Conservation (phyloP, 257 asterid species). For the Solanum rostratum region DNA sequence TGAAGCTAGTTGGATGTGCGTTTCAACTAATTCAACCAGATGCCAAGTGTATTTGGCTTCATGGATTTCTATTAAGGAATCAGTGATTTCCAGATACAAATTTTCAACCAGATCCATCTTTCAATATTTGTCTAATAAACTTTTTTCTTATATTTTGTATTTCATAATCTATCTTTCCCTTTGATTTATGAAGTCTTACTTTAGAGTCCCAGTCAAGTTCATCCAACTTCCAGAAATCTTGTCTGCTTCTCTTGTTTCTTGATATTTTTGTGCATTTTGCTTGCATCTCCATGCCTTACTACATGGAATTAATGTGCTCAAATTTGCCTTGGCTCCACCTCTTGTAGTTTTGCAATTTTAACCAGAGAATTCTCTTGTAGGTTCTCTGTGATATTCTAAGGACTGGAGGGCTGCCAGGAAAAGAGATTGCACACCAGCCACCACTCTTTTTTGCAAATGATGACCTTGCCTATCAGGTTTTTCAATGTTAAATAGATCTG, state of each 20-base stretch:
- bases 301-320: neutral
- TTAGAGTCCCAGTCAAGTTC: neutral
- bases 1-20: neutral
- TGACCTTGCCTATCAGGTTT: slow-evolving; percentile 88
- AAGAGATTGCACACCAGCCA: slow-evolving; percentile 65
- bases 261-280: neutral
- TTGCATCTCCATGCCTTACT: neutral
- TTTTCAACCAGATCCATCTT: neutral
- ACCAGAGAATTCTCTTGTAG: slow-evolving; percentile 24
- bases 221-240: neutral
- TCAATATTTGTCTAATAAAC: neutral
- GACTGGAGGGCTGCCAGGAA: slow-evolving; percentile 94
- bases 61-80: neutral
- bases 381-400: slow-evolving; percentile 87
- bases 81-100: neutral
- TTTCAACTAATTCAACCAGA: neutral
- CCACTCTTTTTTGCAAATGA: slow-evolving; percentile 80
- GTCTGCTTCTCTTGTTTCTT: neutral
- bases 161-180: neutral
- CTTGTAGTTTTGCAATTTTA: slow-evolving; percentile 3
- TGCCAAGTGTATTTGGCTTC: neutral
- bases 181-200: neutral
- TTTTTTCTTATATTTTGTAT: neutral
- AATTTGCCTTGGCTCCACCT: neutral
- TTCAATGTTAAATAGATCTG: slow-evolving; percentile 4